phyloP scores from a whole-genome alignment of 2,329 filamentous ascomycete species.

The Nothomitra cinnamomea region DNA sequence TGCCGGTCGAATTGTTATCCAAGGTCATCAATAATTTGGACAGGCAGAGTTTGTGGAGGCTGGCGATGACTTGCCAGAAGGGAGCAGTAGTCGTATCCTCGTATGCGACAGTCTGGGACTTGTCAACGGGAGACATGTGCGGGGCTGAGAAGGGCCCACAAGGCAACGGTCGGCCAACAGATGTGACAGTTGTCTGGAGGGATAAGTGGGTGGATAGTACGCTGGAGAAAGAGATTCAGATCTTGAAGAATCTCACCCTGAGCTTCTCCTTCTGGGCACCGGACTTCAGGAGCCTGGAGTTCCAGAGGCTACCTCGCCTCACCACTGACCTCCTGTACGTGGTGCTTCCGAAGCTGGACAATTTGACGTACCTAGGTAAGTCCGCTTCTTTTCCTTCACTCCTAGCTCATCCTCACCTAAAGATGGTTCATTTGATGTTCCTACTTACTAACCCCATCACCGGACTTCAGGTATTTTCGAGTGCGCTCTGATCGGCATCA shows the following conservation, averaged over 20 bases:
- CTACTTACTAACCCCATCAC: neutral
- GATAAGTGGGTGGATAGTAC: neutral
- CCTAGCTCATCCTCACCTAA: neutral
- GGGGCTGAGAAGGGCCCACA: neutral
- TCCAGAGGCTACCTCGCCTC: neutral
- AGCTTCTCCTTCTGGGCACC: neutral
- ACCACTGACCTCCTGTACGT: neutral
- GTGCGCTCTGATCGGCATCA: neutral
- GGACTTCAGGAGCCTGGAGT: conserved; percentile 1
- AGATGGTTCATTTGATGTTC: neutral
- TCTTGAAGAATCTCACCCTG: neutral
- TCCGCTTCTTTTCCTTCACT: neutral
- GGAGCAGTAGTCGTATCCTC: neutral
- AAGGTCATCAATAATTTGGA: neutral
- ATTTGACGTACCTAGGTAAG: conserved; percentile 4
- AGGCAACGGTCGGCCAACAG: neutral
- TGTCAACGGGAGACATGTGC: conserved; percentile 2
- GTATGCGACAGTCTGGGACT: neutral
- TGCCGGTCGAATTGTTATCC: neutral
- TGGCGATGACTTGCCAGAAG: neutral
- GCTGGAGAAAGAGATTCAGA: neutral
- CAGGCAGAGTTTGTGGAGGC: neutral
- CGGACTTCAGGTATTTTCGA: conserved; percentile 1
- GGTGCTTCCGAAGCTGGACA: neutral
- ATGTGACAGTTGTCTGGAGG: neutral